Base-by-base conservation (phyloP, 108 stramenopile genomes). In the Phaeodactylum tricornutum region DNA sequence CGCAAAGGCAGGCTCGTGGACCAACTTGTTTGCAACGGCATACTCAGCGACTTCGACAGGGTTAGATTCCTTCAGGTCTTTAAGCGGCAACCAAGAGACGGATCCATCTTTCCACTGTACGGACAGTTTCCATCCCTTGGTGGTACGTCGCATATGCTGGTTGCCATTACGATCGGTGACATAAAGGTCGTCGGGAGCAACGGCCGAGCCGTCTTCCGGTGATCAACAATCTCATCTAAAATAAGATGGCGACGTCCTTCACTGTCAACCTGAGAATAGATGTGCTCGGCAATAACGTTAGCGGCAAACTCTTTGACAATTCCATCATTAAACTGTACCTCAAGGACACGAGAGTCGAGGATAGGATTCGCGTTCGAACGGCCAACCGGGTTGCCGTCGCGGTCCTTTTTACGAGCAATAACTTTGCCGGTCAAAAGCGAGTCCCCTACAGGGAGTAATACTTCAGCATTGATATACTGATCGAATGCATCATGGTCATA, bases 61-160 rank as follows among this genome's bases (percentile, higher is more conserved):
- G 33, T 41, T 17, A 11, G 43, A 45, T 24, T 47, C 66, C 42
- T 69, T 69, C 24, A 69, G 14, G 24, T 43, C 55, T 43, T 31
- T 25, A 30, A 53, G 32, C 11, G 15, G 40, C 12, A 34, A 8
- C 68, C 68, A 59, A 16, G 33, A 15, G 8, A 36, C 27, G 5
- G 14, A n/a, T 2, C 55, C 73, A 56, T 77, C 67, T 25, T 61
- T 59, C 54, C 60, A 81, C 34, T 51, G 7, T 8, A 74, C 61
- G 14, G 23, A 19, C 1, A 82, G 47, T 12, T 59, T 0, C 75
- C 75, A 77, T 33, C 80, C 75, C 4, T 24, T 51, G 0, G 75
- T 74, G 4, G 74, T 67, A 31, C 64, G 47, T 27, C 55, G 28
- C 3, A n/a, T 22, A 14, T 48, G 20, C 20, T 48, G 16, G 14